phyloP scores from a whole-genome alignment of 306 rosid genomes.

The Prunus persica region Prunus_persica_NCBIv2 NC_034010.1:22218001-22218500 shows the following conservation, averaged over 20 bases:
- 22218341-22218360: slow-evolving; percentile 1
- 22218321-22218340: background rate
- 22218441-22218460: slow-evolving; percentile 46
- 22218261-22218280: slow-evolving; percentile 92
- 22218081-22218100: slow-evolving; percentile 10
- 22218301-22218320: slow-evolving; percentile 35
- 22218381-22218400: slow-evolving; percentile 14
- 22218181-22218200: slow-evolving; percentile 54
- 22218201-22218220: slow-evolving; percentile 22
- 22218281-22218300: slow-evolving; percentile 68
- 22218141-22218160: slow-evolving; percentile 67
- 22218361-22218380: background rate
- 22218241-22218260: slow-evolving; percentile 69
- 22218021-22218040: too few relatives aligned
- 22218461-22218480: slow-evolving; percentile 54
- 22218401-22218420: slow-evolving; percentile 29
- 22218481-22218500: slow-evolving; percentile 36
- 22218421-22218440: slow-evolving; percentile 53
- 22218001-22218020: too few relatives aligned
- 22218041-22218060: too few relatives aligned
- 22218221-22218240: slow-evolving; percentile 80
- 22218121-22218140: slow-evolving; percentile 45
- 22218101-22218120: slow-evolving; percentile 16
- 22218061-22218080: too few relatives aligned
- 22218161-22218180: slow-evolving; percentile 91